Base-by-base conservation (phyloP, 176 grass and related monocot genomes). In the Eremochloa ophiuroides region DNA sequence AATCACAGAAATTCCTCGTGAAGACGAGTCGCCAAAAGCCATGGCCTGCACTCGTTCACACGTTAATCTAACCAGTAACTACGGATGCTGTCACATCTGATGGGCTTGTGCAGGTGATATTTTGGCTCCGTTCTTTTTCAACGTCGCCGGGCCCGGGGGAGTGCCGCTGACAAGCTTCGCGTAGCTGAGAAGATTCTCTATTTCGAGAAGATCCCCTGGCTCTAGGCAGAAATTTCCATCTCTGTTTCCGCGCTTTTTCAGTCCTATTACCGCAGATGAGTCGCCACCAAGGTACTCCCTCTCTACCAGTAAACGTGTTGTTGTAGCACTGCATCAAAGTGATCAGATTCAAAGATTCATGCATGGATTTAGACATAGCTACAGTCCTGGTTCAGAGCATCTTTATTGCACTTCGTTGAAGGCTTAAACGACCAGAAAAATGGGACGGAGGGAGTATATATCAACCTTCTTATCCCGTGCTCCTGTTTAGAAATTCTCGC, bases 281-380 rank as follows among this genome's bases (percentile, higher is more conserved):
- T 77, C 39, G 75, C 5, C 35, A 37, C 26, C 39, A 29, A 78
- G 75, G 75, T 64, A 69, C n/a, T n/a, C n/a, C n/a, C n/a, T n/a
- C n/a, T n/a, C n/a, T n/a, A n/a, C n/a, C n/a, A n/a, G n/a, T n/a
- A n/a, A n/a, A n/a, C n/a, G n/a, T n/a, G n/a, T n/a, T n/a, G n/a
- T n/a, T n/a, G n/a, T n/a, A n/a, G n/a, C n/a, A n/a, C n/a, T n/a
- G n/a, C n/a, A n/a, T n/a, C n/a, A n/a, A n/a, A n/a, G n/a, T n/a
- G n/a, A n/a, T n/a, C n/a, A n/a, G n/a, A n/a, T n/a, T n/a, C n/a
- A n/a, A n/a, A n/a, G n/a, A n/a, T n/a, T n/a, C n/a, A n/a, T n/a
- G n/a, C n/a, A n/a, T n/a, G n/a, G n/a, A n/a, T n/a, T n/a, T n/a
- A n/a, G n/a, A n/a, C n/a, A n/a, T n/a, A n/a, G n/a, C n/a, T n/a